These are phyloP conservation scores for Pyrenophora tritici-repentis DNA, from an alignment of 2,329 filamentous ascomycete genomes.

Conservation along the genomic window DNA sequence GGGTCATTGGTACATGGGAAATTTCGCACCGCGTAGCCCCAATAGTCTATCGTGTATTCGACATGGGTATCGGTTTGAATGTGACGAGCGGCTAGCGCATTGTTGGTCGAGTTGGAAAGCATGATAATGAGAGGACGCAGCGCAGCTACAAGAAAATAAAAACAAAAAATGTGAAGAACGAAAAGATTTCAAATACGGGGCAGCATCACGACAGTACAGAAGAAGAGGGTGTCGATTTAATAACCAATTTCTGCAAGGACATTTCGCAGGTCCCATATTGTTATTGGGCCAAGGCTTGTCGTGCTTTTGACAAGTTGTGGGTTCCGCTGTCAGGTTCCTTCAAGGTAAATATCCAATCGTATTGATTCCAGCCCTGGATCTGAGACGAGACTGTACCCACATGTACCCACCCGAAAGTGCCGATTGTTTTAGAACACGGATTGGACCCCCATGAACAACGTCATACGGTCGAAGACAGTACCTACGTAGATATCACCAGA, in stretches of 20 bases:
- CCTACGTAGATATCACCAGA: no score
- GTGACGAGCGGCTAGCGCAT: slow-evolving; percentile 9
- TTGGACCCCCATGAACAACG: neutral
- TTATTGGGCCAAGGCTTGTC: slow-evolving; percentile 5
- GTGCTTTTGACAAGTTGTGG: slow-evolving; percentile 3
- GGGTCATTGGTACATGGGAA: slow-evolving; percentile 10
- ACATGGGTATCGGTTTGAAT: slow-evolving; percentile 8
- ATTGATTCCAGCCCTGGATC: slow-evolving; percentile 1
- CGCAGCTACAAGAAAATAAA: slow-evolving; percentile 6
- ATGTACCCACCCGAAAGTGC: slow-evolving; percentile 4
- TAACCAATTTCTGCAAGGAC: slow-evolving; percentile 1
- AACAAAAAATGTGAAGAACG: slow-evolving; percentile 2
- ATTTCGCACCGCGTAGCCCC: slow-evolving; percentile 10
- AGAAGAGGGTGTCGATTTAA: neutral
- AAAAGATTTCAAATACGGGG: neutral
- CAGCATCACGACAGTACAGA: neutral
- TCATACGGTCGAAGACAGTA: neutral
- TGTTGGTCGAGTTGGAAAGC: slow-evolving; percentile 5
- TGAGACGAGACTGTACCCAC: slow-evolving; percentile 10
- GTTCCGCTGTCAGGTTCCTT: slow-evolving; percentile 11
- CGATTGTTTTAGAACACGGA: slow-evolving; percentile 8
- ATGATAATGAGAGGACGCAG: slow-evolving; percentile 8
- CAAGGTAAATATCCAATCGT: slow-evolving; percentile 4
- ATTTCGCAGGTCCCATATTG: slow-evolving; percentile 2
- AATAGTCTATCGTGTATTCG: slow-evolving; percentile 10